Conservation (phyloP, 108 stramenopile genomes). For the Stephanodiscus triporus region DNA sequence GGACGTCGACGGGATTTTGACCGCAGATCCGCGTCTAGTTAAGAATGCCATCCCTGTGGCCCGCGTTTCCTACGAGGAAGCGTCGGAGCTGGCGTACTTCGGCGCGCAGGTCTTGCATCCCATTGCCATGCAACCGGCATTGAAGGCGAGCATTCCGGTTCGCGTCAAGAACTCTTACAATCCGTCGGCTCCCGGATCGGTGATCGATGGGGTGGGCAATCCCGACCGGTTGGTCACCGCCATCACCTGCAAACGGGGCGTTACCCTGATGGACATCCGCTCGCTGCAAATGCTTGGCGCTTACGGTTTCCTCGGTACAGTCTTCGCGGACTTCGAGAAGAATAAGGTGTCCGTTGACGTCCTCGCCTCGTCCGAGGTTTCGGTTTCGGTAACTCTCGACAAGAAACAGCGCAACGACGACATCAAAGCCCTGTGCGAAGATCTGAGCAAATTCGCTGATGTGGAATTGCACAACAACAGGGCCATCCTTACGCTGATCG, state of each 20-base stretch:
- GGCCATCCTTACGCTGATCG: constrained; percentile 92
- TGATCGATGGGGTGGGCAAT: constrained; percentile 74
- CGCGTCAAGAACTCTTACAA: constrained; percentile 99
- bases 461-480: constrained; percentile 67
- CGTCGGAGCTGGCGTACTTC: constrained; percentile 97
- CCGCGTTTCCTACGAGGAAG: constrained; percentile 92
- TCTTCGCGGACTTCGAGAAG: constrained; percentile 94
- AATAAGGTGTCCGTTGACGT: constrained; percentile 99
- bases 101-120: constrained; percentile 97
- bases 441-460: constrained; percentile 67
- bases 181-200: constrained; percentile 86
- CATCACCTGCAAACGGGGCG: constrained; percentile 91
- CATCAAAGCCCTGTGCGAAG: constrained; percentile 53
- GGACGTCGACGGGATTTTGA: constrained; percentile 98
- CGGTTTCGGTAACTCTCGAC: constrained; percentile 96
- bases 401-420: constrained; percentile 75
- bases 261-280: constrained; percentile 90
- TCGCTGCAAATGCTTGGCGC: constrained; percentile 97
- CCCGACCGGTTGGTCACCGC: constrained; percentile 87
- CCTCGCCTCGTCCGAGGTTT: constrained; percentile 97
- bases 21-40: constrained; percentile 93
- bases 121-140: constrained; percentile 94
- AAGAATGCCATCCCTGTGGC: constrained; percentile 84
- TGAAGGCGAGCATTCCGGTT: constrained; percentile 84
- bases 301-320: constrained; percentile 91